Evolutionary conservation across 208 protist genomes (phyloP).

Genomic region (Phytomonas francai): DNA sequence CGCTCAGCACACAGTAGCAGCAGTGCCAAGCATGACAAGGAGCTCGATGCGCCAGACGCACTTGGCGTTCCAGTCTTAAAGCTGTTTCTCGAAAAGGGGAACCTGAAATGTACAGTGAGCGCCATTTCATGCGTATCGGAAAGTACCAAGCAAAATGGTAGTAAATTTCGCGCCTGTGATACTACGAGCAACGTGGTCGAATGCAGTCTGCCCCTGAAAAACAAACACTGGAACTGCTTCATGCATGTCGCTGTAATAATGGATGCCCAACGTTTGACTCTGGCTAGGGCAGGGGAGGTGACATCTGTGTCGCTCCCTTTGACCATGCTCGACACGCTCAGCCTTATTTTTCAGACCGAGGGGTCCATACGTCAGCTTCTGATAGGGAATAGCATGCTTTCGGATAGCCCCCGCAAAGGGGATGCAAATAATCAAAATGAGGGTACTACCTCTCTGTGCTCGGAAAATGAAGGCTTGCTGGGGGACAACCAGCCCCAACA

Average conservation of each 20-base stretch:
- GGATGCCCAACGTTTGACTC: constrained; percentile 16
- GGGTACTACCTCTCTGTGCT: not conserved
- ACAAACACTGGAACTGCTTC: constrained; percentile 28
- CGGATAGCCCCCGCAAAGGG: not conserved
- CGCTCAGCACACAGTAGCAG: not conserved
- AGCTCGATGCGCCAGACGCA: not conserved
- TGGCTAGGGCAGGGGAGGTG: constrained; percentile 21
- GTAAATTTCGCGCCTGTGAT: not conserved
- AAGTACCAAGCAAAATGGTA: not conserved
- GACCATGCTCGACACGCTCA: not conserved
- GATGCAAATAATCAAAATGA: not conserved
- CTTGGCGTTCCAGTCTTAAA: not conserved
- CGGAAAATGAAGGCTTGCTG: not conserved
- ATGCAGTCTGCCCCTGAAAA: not conserved
- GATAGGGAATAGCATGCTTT: not conserved
- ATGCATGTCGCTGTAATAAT: constrained; percentile 28
- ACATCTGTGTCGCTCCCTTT: constrained; percentile 6
- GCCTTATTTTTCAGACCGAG: not conserved
- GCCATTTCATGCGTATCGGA: not conserved
- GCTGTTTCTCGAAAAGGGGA: not conserved
- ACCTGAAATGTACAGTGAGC: not conserved
- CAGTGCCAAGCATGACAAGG: not conserved
- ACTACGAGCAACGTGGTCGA: not conserved
- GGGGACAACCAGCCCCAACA: not conserved
- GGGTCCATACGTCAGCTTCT: not conserved